Evolutionary conservation across 805 yeast species (phyloP), one percentile per base, ranked within the genome.

Genomic region (Metschnikowia matae): DNA sequence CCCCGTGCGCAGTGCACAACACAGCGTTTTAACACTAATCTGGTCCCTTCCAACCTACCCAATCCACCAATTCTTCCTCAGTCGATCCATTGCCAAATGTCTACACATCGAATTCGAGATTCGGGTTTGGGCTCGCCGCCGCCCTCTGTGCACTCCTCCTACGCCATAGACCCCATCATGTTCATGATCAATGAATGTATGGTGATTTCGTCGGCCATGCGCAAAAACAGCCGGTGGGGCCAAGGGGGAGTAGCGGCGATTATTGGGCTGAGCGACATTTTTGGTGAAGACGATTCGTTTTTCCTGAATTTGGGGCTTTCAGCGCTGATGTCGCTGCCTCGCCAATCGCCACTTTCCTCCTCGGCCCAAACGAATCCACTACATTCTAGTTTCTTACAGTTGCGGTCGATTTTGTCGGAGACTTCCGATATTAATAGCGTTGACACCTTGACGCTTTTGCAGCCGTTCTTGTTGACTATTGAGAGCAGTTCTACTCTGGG

Each of bases 171-270:
- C 66, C 87, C 95, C 13, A 78, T 85, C 49, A 86, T 95, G 1
- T 81, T 92, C 58, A 86, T 89, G 56, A 83, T 89, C 53, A 87
- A 87, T 63, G 98, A 94, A 71, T 89, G 97, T 66, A 86, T 89
- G 62, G 78, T 84, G 50, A 80, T 94, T 47, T 82, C 92, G 17
- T 84, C 96, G 17, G 90, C 94, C 20, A 89, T 94, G 96, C 77
- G 97, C 49, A 90, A 89, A 63, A 64, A 65, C 62, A 61, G 60
- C 44, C 78, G 87, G 55, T 81, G 90, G 63, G 82, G 87, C 55
- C 85, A 86, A 57, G 80, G 86, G 39, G 86, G 85, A 46, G 94
- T 91, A 36, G 92, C 97, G 8, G 89, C 96, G 5, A 81, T 92
- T 31, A 73, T 92, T 41, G 87, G 94, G 2, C 83, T 87, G 4